Base-by-base conservation (phyloP, 1,284 basidiomycete genomes). In the Austroboletus rostrupii region DNA sequence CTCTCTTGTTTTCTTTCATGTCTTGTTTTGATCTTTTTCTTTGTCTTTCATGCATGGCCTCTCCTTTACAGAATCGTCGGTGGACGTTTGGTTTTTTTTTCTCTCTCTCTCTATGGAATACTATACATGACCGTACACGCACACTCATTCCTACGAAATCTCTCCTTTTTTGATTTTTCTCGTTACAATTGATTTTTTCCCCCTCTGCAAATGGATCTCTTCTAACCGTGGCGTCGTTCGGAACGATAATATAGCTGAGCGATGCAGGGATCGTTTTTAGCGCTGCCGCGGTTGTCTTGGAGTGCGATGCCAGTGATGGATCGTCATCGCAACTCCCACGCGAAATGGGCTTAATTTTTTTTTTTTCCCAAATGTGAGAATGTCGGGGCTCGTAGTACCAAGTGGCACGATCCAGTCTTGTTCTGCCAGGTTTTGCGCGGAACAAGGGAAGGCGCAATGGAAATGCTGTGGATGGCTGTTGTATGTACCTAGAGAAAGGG, bases 101-200 rank as follows among this genome's bases (percentile, higher is more conserved):
- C 2, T 33, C 6, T 33, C 32, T 8, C 41, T 29, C 20, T 28
- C 16, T 28, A 40, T 28, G 66, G 61, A 67, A 55, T 57, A 54
- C 23, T 26, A 65, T 53, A 49, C 53, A 53, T 56, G 46, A 57
- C 60, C 63, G 44, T 66, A 16, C 65, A 53, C 55, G 8, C 21
- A 16, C 17, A 28, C 26, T 41, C 41, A 14, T 36, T 57, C 48
- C 48, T 65, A 64, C 45, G 38, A 47, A 38, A 32, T 26, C 33
- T 48, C 17, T 32, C 41, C 56, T 35, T 13, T 47, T 19, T 13
- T 48, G 50, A 47, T 41, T 36, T 50, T 38, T 32, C 14, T 20
- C 42, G 14, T 43, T 6, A 17, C 28, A 29, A 3, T 8, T 14
- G 3, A 3, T 17, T 42, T 36, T 39, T n/a, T 12, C 8, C 16